Evolutionary conservation across 202 grass and related monocot species (phyloP).

Genomic region (Hordeum pubiflorum): DNA sequence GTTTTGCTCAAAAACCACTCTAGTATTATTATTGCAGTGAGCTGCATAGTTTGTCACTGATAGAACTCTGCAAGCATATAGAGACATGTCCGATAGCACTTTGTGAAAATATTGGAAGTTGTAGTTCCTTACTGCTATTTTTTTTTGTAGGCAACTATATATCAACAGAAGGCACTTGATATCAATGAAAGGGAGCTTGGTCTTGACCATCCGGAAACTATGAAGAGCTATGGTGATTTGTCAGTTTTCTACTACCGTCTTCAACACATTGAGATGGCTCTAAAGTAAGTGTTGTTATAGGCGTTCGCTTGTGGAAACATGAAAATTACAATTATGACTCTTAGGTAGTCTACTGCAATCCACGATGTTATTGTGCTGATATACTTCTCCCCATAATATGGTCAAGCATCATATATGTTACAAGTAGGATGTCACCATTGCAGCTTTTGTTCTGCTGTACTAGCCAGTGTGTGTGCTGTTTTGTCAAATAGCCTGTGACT

Average conservation of each 20-base stretch:
- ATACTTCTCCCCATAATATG: constrained; percentile 13
- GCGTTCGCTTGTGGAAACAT: constrained; percentile 24
- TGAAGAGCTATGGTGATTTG: constrained; percentile 99
- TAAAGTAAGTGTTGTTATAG: constrained; percentile 75
- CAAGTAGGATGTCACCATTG: background rate
- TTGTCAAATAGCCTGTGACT: constrained; percentile 2
- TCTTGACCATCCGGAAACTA: constrained; percentile 98
- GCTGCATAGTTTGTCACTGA: background rate
- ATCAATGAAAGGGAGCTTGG: constrained; percentile 98
- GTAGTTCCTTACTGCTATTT: constrained; percentile 14
- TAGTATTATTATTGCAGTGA: background rate
- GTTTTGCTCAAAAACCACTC: background rate
- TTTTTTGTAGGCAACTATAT: constrained; percentile 77
- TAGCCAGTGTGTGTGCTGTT: background rate
- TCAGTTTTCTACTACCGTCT: constrained; percentile 99
- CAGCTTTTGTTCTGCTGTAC: constrained; percentile 3
- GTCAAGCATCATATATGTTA: background rate
- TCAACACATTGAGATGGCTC: constrained; percentile 97
- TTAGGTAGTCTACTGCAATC: background rate
- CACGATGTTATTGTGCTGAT: background rate
- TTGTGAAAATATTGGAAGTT: background rate
- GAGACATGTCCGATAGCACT: background rate
- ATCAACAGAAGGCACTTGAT: constrained; percentile 97
- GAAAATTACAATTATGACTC: background rate
- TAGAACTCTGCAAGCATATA: constrained; percentile 16